Conservation (phyloP, 148 eudicot species). For the Gaultheria prostrata region DNA sequence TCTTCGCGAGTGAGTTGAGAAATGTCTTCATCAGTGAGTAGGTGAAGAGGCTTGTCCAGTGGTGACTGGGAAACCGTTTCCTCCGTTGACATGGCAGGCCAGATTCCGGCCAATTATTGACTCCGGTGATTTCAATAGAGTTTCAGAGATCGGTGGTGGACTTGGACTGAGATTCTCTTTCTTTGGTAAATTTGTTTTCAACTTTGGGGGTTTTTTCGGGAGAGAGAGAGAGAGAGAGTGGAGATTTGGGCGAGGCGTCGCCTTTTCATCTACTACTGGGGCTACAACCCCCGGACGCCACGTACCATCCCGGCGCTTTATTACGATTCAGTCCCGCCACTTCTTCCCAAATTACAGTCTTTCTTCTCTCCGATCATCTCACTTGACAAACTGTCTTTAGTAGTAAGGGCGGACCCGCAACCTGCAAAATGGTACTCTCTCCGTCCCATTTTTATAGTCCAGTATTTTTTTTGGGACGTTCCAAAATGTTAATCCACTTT, state of each 20-base stretch:
- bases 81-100: conserved; percentile 39
- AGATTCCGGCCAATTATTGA: conserved; percentile 27
- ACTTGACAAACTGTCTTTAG: no score
- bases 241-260: conserved; percentile 31
- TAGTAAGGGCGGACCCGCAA: no score
- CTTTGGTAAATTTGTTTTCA: neutral
- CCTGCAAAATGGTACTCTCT: no score
- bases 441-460: no score
- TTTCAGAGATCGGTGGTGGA: conserved; percentile 11
- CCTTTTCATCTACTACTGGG: conserved; percentile 12
- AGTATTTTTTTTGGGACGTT: no score
- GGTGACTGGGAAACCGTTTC: conserved; percentile 34
- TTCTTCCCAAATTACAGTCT: neutral
- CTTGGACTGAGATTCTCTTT: neutral
- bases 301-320: conserved; percentile 12
- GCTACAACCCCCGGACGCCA: conserved; percentile 41
- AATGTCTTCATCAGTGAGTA: conserved; percentile 93
- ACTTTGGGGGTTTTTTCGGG: neutral
- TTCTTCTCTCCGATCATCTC: neutral
- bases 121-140: neutral
- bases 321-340: conserved; percentile 14
- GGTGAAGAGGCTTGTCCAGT: conserved; percentile 71
- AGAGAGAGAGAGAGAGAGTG: neutral
- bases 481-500: no score
- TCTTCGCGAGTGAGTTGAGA: conserved; percentile 98